Evolutionary conservation across 768 basidiomycete species (phyloP), one percentile per base, ranked within the genome.

Genomic region (Trametes meyenii): DNA sequence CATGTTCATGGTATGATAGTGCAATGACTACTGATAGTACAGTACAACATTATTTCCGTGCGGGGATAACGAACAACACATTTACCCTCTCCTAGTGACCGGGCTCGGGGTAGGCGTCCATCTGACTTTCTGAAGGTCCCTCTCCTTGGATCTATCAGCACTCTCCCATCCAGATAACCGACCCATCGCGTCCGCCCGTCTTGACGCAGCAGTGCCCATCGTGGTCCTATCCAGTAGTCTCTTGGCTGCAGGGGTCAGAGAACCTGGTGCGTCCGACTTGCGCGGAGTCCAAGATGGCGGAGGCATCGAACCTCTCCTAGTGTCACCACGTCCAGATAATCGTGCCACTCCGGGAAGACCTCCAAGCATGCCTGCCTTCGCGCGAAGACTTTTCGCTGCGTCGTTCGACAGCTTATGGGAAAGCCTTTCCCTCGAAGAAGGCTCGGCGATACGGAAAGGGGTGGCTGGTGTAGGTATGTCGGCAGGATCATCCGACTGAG

Each of bases 171-270:
- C 76, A 5, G 84, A 78, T 19, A 75, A 71, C 60, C 75, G 78
- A 39, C 81, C 84, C 85, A 88, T 88, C 10, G 80, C 85, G n/a
- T 89, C 90, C 13, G 85, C 83, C 60, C 90, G 80, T 66, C 84
- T 80, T 24, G 79, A 68, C 13, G 84, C 87, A 12, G 84, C 84
- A 10, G 83, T 84, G 19, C 87, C 83, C 78, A 85, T 78, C 0
- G 89, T 85, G 7, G 85, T 87, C 67, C 89, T 78, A 66, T 94
- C 85, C 63, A 97, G 75, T 45, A 97, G 70, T 62, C 87, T 78
- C 70, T 80, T 83, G 24, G 86, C 95, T 26, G 95, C 95, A n/a
- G 94, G 94, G 0, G 94, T 96, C 64, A 96, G 73, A 62, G 81
- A 85, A 6, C 91, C 92, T 10, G 85, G 76, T 44, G 86, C 88